Conservation (phyloP, 2,329 filamentous ascomycete species). For the Trichoderma citrinoviride region DNA sequence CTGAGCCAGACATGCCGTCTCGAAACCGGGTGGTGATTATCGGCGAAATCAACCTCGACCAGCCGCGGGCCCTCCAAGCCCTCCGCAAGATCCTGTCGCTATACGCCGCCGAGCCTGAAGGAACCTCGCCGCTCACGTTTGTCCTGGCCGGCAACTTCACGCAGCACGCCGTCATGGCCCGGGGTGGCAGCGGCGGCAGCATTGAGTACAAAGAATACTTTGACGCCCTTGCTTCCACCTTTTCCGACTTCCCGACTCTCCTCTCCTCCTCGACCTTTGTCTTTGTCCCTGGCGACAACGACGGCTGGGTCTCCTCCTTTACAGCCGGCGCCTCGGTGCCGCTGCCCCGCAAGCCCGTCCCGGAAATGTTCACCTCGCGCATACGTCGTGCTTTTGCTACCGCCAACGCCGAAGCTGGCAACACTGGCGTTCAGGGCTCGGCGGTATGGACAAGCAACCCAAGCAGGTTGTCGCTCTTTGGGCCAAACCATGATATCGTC, state of each 20-base stretch:
- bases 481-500: constrained; percentile 81
- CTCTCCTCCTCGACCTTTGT: constrained; percentile 79
- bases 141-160: constrained; percentile 84
- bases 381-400: constrained; percentile 76
- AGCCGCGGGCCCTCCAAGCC: constrained; percentile 75
- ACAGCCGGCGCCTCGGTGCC: constrained; percentile 69
- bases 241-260: constrained; percentile 80
- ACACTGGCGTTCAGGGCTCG: constrained; percentile 41
- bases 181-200: constrained; percentile 71
- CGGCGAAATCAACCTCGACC: constrained; percentile 83
- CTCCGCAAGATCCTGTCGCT: constrained; percentile 72
- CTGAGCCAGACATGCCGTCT: constrained; percentile 36
- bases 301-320: constrained; percentile 92
- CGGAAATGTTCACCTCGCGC: constrained; percentile 85
- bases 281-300: constrained; percentile 94
- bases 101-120: constrained; percentile 66
- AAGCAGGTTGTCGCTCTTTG: constrained; percentile 77
- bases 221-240: constrained; percentile 76
- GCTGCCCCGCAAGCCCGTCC: constrained; percentile 69
- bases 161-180: constrained; percentile 61
- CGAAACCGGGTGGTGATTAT: constrained; percentile 67
- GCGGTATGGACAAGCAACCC: constrained; percentile 91
- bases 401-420: constrained; percentile 69
- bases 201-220: constrained; percentile 98
- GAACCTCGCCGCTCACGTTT: constrained; percentile 71